Percentiles rank a stretch among this genome's conserved stretches.
Evolutionary conservation across 2,329 filamentous ascomycete genomes (phyloP).

Genomic region (Alternaria infectoria): DNA sequence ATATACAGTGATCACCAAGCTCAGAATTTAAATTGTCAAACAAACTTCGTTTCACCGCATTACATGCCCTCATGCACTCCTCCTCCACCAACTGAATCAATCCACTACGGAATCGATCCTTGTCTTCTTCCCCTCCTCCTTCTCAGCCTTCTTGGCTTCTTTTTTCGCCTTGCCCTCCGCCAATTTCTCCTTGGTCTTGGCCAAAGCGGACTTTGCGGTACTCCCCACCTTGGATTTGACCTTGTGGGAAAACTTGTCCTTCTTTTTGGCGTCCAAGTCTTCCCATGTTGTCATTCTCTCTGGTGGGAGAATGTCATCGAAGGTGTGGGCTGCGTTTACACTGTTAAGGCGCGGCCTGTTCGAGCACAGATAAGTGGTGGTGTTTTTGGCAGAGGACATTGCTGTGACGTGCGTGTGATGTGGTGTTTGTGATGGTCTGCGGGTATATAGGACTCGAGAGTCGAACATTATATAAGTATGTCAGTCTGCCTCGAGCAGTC

Average conservation of each 20-base stretch:
- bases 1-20: too few species aligned
- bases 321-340: neutral
- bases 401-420: neutral
- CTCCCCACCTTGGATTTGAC: neutral
- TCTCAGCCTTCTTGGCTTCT: neutral
- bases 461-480: neutral
- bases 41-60: neutral
- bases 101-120: neutral
- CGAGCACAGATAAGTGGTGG: neutral
- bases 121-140: neutral
- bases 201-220: neutral
- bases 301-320: neutral
- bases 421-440: neutral
- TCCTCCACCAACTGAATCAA: neutral
- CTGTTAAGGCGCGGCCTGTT: neutral
- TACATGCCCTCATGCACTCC: neutral
- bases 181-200: neutral
- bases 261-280: neutral
- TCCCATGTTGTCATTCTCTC: neutral
- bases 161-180: neutral
- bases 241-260: neutral
- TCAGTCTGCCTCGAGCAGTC: neutral
- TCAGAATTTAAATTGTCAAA: neutral
- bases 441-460: neutral
- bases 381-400: neutral